Evolutionary conservation across 306 rosid genomes (phyloP).

Genomic region (Sicyos edulis): DNA sequence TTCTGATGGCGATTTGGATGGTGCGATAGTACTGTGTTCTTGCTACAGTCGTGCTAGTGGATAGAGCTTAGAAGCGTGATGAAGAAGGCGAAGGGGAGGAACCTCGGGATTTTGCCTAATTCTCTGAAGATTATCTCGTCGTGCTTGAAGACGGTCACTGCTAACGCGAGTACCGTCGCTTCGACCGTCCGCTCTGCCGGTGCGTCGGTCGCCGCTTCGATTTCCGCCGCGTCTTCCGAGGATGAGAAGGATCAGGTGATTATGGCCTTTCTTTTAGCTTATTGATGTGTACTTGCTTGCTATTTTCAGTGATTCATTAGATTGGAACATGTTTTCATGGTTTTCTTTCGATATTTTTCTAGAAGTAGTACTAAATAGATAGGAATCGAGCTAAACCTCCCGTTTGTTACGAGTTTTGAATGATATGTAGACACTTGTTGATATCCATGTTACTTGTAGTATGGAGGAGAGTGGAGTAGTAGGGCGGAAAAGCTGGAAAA

Average conservation of each 20-base stretch:
- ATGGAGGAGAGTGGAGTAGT: background rate
- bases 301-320: background rate
- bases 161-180: constrained; percentile 76
- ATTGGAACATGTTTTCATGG: constrained; percentile 13
- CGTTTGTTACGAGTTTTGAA: background rate
- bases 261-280: background rate
- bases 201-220: constrained; percentile 71
- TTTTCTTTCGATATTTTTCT: background rate
- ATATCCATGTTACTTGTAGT: background rate
- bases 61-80: constrained; percentile 20
- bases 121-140: constrained; percentile 77
- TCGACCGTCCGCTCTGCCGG: constrained; percentile 88
- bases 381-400: background rate
- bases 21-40: constrained; percentile 20
- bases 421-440: background rate
- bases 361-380: background rate
- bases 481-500: background rate
- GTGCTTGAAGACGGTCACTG: constrained; percentile 74
- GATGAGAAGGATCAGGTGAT: constrained; percentile 79
- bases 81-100: constrained; percentile 62
- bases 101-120: constrained; percentile 71
- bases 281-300: background rate
- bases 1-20: constrained; percentile 16
- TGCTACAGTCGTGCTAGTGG: background rate
- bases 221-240: constrained; percentile 52